phyloP scores from a whole-genome alignment of 2,329 filamentous ascomycete genomes.

The Chalaropsis thielavioides region DNA sequence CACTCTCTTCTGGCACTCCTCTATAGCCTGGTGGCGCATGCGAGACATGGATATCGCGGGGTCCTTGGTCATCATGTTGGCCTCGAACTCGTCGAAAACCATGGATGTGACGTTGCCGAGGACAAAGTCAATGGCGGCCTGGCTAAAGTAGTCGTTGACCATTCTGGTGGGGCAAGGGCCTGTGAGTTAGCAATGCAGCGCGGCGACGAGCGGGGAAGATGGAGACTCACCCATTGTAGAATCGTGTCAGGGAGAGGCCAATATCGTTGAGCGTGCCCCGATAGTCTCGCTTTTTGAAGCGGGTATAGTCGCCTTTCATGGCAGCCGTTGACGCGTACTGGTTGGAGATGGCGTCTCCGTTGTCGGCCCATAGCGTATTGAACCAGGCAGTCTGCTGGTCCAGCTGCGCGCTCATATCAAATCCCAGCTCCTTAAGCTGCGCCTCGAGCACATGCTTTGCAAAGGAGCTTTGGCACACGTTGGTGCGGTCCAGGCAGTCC shows the following conservation, averaged over 20 bases:
- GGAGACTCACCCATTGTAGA: constrained; percentile 47
- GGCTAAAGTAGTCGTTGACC: constrained; percentile 94
- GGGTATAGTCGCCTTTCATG: constrained; percentile 91
- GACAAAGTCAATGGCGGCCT: constrained; percentile 87
- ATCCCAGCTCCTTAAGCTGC: constrained; percentile 62
- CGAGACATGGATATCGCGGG: constrained; percentile 75
- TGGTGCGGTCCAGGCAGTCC: constrained; percentile 94
- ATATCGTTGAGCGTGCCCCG: constrained; percentile 84
- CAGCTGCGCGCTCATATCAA: constrained; percentile 57
- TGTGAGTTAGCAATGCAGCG: background rate
- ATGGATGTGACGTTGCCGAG: constrained; percentile 72
- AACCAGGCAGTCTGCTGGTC: constrained; percentile 84
- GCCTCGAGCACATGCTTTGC: constrained; percentile 67
- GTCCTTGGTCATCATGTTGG: constrained; percentile 83
- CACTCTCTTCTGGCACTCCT: constrained; percentile 74
- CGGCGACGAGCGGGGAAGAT: background rate
- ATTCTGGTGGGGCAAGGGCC: constrained; percentile 46
- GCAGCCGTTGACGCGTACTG: constrained; percentile 94
- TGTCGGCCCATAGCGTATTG: constrained; percentile 93
- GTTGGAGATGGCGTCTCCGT: constrained; percentile 87
- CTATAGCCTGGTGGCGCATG: constrained; percentile 77
- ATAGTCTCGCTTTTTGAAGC: constrained; percentile 80
- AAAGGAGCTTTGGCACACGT: constrained; percentile 87
- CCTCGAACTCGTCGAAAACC: constrained; percentile 89
- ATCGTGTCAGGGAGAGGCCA: constrained; percentile 68